Evolutionary conservation across 352 stramenopile genomes (phyloP).

Genomic region (Peronospora destructor): DNA sequence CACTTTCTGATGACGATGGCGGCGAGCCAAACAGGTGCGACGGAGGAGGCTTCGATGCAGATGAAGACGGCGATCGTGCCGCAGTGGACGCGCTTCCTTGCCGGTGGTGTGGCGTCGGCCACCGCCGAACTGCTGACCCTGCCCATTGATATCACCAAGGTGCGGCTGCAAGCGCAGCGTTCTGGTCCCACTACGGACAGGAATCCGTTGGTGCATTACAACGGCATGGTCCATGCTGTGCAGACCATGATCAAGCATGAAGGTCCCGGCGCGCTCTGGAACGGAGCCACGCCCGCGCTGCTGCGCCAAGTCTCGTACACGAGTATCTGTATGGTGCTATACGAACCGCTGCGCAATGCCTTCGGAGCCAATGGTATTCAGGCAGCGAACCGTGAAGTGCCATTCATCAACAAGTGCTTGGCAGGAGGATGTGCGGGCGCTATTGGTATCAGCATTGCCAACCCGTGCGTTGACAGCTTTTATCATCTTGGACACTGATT

Average conservation of each 20-base stretch:
- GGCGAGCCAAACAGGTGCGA: conserved; percentile 24
- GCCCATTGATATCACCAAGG: conserved; percentile 84
- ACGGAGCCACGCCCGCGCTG: conserved; percentile 67
- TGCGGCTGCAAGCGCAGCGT: conserved; percentile 72
- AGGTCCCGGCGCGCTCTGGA: conserved; percentile 59
- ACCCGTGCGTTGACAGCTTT: conserved; percentile 50
- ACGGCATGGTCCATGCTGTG: conserved; percentile 65
- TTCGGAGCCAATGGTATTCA: conserved; percentile 45
- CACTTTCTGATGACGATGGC: conserved; percentile 15
- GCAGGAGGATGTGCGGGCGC: conserved; percentile 69
- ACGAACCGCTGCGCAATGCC: conserved; percentile 74
- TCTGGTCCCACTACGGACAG: conserved; percentile 20
- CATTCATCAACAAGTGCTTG: conserved; percentile 76
- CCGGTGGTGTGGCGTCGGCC: conserved; percentile 54
- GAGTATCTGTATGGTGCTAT: conserved; percentile 82
- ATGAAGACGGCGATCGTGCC: conserved; percentile 43
- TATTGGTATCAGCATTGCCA: conserved; percentile 76
- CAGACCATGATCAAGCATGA: conserved; percentile 67
- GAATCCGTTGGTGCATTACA: conserved; percentile 49
- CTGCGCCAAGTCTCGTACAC: conserved; percentile 83
- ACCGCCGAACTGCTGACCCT: conserved; percentile 77
- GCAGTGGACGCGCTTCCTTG: conserved; percentile 64
- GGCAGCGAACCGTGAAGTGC: conserved; percentile 39
- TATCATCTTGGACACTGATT: conserved; percentile 1
- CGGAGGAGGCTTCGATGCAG: conserved; percentile 33